A percentile compares a stretch with the other conserved stretches of the same genome.
Evolutionary conservation across 495 filamentous ascomycete species (phyloP).

Genomic region (Annulohypoxylon bovei): DNA sequence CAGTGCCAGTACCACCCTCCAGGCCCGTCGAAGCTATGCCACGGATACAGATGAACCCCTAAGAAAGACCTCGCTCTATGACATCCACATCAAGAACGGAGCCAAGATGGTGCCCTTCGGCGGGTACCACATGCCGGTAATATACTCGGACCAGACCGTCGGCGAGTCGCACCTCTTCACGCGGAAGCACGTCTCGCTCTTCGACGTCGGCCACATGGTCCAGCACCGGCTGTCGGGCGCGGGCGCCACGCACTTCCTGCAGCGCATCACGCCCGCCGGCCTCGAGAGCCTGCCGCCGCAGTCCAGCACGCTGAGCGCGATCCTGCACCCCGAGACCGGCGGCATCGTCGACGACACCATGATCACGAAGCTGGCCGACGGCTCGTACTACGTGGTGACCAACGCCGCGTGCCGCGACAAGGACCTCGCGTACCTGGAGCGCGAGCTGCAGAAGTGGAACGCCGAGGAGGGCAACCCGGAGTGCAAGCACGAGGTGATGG

Average conservation of each 20-base stretch:
- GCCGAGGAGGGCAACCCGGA: constrained; percentile 50
- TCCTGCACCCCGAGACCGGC: constrained; percentile 79
- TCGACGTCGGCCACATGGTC: constrained; percentile 86
- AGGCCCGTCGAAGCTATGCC: constrained; percentile 40
- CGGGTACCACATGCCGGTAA: constrained; percentile 91
- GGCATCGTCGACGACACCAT: constrained; percentile 95
- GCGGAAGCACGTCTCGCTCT: constrained; percentile 83
- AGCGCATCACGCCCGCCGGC: constrained; percentile 79
- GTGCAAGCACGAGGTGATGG: constrained; percentile 54
- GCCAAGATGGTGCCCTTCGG: constrained; percentile 98
- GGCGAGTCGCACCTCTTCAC: constrained; percentile 88
- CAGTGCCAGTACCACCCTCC: background rate
- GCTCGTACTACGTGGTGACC: constrained; percentile 89
- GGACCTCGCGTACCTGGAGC: constrained; percentile 76
- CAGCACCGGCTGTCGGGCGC: constrained; percentile 77
- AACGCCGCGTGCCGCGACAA: constrained; percentile 94
- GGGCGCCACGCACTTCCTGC: constrained; percentile 78
- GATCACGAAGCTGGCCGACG: constrained; percentile 75
- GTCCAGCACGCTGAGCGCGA: constrained; percentile 79
- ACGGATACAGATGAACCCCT: constrained; percentile 50
- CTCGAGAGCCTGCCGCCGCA: constrained; percentile 56
- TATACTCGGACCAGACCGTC: constrained; percentile 79
- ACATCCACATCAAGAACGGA: constrained; percentile 80
- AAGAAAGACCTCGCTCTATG: constrained; percentile 80
- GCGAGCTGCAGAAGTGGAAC: constrained; percentile 72